phyloP scores from a whole-genome alignment of 495 filamentous ascomycete genomes.

The Hypoxylon intermedium region DNA sequence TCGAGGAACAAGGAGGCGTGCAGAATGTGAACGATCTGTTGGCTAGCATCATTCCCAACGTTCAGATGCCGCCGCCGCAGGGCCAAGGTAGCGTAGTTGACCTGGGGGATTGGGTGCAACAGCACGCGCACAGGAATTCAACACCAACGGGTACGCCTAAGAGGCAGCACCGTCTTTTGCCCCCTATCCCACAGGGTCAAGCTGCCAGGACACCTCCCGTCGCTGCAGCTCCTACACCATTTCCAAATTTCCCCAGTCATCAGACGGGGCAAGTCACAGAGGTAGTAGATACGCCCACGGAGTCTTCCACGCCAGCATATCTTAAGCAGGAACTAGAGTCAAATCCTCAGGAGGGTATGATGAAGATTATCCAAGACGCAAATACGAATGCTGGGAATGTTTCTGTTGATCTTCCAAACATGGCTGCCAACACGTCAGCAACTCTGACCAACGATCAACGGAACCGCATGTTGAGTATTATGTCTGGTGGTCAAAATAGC shows the following conservation, averaged over 20 bases:
- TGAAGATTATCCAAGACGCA: conserved; percentile 83
- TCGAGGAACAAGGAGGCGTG: conserved; percentile 64
- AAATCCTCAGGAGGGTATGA: conserved; percentile 74
- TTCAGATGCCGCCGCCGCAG: conserved; percentile 54
- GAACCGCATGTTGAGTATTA: conserved; percentile 78
- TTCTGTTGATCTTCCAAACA: conserved; percentile 73
- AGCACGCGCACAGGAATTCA: conserved; percentile 48
- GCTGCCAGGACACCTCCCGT: conserved; percentile 34
- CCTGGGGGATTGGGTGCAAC: conserved; percentile 68
- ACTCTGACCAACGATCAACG: conserved; percentile 80
- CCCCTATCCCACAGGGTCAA: conserved; percentile 51
- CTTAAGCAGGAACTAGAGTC: conserved; percentile 56
- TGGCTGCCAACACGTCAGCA: conserved; percentile 72
- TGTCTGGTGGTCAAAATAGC: conserved; percentile 58
- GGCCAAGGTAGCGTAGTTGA: conserved; percentile 73
- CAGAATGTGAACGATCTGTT: conserved; percentile 77
- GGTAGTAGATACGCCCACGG: conserved; percentile 52
- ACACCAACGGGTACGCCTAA: conserved; percentile 52
- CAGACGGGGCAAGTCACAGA: conserved; percentile 57
- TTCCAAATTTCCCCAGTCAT: conserved; percentile 39
- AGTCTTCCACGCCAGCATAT: conserved; percentile 50
- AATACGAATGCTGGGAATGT: conserved; percentile 68
- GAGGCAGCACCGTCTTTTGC: conserved; percentile 55
- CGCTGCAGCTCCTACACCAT: conserved; percentile 36
- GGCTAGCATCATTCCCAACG: conserved; percentile 69